Conservation (phyloP, 2,329 filamentous ascomycete genomes). For the Talaromyces funiculosus region DNA sequence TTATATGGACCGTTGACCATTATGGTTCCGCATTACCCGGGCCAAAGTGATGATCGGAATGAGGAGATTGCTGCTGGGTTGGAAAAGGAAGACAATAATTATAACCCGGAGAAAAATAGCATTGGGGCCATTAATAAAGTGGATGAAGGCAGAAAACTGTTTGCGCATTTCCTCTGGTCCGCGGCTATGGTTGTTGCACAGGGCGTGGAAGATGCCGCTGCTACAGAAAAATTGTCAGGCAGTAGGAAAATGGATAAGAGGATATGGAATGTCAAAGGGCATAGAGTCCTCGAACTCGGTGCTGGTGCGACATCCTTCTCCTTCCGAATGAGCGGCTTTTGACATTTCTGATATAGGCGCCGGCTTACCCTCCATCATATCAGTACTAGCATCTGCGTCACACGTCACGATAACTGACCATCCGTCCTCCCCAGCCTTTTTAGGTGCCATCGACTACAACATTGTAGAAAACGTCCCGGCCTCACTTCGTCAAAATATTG, state of each 20-base stretch:
- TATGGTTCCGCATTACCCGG: slow-evolving; percentile 39
- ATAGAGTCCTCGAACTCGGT: slow-evolving; percentile 54
- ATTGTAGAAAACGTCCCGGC: slow-evolving; percentile 41
- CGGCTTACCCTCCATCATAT: slow-evolving; percentile 38
- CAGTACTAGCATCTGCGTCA: slow-evolving; percentile 31
- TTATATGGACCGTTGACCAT: slow-evolving; percentile 37
- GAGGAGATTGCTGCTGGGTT: slow-evolving; percentile 17
- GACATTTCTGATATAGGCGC: slow-evolving; percentile 25
- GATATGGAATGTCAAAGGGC: slow-evolving; percentile 42
- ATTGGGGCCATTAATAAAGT: slow-evolving; percentile 18
- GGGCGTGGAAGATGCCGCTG: slow-evolving; percentile 32
- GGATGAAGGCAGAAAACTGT: slow-evolving; percentile 48
- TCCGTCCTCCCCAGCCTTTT: slow-evolving; percentile 37
- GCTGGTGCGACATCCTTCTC: slow-evolving; percentile 45
- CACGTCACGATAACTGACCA: slow-evolving; percentile 49
- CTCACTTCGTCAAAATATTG: slow-evolving; percentile 17
- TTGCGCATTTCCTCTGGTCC: slow-evolving; percentile 58
- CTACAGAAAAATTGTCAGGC: not conserved
- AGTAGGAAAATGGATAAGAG: not conserved
- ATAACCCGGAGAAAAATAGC: not conserved
- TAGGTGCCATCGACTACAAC: slow-evolving; percentile 42
- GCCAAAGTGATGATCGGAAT: slow-evolving; percentile 24
- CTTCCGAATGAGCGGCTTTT: not conserved
- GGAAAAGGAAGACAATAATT: not conserved
- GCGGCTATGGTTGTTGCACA: slow-evolving; percentile 43